phyloP scores from a whole-genome alignment of 164 flowering plant genomes.

The Taxillus chinensis region DNA sequence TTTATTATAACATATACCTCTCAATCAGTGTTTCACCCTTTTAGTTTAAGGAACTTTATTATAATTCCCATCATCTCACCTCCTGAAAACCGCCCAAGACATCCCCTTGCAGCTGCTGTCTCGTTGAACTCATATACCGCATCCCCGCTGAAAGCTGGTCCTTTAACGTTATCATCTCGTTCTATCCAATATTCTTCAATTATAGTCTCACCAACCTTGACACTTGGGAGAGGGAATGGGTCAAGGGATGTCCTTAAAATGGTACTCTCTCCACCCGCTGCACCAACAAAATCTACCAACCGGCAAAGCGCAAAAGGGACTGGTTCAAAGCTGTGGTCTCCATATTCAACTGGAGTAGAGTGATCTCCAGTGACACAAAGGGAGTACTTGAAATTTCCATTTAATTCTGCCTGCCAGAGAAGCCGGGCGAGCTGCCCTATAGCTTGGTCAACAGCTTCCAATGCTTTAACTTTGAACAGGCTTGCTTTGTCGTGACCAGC shows the following conservation, averaged over 20 bases:
- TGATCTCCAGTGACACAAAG: slow-evolving; percentile 93
- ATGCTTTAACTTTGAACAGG: slow-evolving; percentile 62
- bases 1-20: neutral
- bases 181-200: slow-evolving; percentile 9
- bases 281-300: slow-evolving; percentile 60
- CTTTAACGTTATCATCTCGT: slow-evolving; percentile 10
- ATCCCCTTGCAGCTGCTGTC: slow-evolving; percentile 81
- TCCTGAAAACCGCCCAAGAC: slow-evolving; percentile 90
- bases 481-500: slow-evolving; percentile 97
- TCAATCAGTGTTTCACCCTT: slow-evolving; percentile 4
- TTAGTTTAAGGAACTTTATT: slow-evolving; percentile 41
- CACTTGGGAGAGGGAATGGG: slow-evolving; percentile 75
- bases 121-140: slow-evolving; percentile 59
- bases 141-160: slow-evolving; percentile 51
- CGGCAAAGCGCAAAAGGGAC: slow-evolving; percentile 81
- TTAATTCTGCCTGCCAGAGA: slow-evolving; percentile 69
- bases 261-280: slow-evolving; percentile 56
- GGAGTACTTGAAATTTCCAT: slow-evolving; percentile 52
- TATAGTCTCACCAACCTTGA: slow-evolving; percentile 39
- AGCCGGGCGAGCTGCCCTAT: slow-evolving; percentile 80
- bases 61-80: slow-evolving; percentile 93
- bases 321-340: slow-evolving; percentile 96
- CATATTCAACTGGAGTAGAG: slow-evolving; percentile 96
- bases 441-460: slow-evolving; percentile 81
- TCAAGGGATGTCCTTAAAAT: slow-evolving; percentile 50